phyloP scores from a whole-genome alignment of 768 basidiomycete genomes.

The Lenzites betulinus region DNA sequence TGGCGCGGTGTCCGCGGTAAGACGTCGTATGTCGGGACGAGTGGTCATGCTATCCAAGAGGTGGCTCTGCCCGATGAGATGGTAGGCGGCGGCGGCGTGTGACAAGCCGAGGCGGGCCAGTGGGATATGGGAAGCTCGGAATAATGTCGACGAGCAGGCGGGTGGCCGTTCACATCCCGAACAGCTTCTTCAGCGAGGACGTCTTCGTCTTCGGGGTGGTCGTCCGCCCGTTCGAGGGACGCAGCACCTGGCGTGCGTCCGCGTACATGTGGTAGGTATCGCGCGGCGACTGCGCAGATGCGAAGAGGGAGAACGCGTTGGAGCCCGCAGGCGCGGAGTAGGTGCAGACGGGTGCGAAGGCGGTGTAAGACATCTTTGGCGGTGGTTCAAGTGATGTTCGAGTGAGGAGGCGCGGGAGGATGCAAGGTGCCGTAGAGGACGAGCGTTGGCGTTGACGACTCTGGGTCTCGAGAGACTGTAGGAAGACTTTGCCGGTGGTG shows the following conservation, averaged over 20 bases:
- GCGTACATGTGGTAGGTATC: constrained; percentile 25
- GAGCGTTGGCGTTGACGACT: constrained; percentile 4
- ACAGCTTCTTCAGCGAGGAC: constrained; percentile 24
- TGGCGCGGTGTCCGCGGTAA: no score
- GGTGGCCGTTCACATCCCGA: constrained; percentile 17
- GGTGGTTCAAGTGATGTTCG: neutral
- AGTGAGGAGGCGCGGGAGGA: neutral
- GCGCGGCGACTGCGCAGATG: constrained; percentile 23
- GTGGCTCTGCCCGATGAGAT: no score
- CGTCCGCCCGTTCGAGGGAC: constrained; percentile 20
- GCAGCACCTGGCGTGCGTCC: constrained; percentile 25
- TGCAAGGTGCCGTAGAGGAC: neutral
- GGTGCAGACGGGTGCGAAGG: constrained; percentile 16
- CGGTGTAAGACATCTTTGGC: constrained; percentile 21
- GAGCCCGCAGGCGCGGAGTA: constrained; percentile 20
- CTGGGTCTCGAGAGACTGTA: constrained; percentile 4
- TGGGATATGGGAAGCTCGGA: neutral
- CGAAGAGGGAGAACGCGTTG: constrained; percentile 25
- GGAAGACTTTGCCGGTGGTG: constrained; percentile 6
- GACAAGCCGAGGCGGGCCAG: no score
- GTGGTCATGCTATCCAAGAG: no score
- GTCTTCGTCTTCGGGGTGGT: constrained; percentile 14
- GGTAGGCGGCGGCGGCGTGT: no score
- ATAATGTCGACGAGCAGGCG: neutral
- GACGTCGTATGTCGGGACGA: no score